Evolutionary conservation across 1,284 basidiomycete genomes (phyloP).

Genomic region (Phlebopus sp.): DNA sequence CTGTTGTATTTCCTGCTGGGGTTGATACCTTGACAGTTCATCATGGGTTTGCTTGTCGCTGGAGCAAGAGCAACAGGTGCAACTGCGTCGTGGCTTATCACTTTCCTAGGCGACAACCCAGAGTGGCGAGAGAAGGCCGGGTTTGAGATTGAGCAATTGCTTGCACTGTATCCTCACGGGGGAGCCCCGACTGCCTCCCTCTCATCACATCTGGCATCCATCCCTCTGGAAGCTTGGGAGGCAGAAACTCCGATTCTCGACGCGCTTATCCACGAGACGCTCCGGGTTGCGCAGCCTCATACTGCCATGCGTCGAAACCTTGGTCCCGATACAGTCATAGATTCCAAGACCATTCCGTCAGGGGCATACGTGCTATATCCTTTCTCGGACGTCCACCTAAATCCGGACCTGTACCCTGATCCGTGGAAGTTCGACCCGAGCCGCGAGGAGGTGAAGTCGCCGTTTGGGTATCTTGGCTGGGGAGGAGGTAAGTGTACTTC

Average conservation of each 20-base stretch:
- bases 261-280: slow-evolving; percentile 67
- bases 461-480: slow-evolving; percentile 69
- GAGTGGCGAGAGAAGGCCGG: slow-evolving; percentile 59
- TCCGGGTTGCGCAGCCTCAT: slow-evolving; percentile 73
- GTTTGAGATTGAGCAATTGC: slow-evolving; percentile 57
- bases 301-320: slow-evolving; percentile 74
- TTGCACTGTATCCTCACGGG: slow-evolving; percentile 44
- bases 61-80: slow-evolving; percentile 74
- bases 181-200: slow-evolving; percentile 31
- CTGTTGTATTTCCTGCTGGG: slow-evolving; percentile 17
- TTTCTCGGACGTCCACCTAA: slow-evolving; percentile 72
- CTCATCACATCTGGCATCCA: slow-evolving; percentile 47
- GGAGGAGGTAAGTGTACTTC: slow-evolving; percentile 58
- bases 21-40: slow-evolving; percentile 49
- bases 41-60: slow-evolving; percentile 73
- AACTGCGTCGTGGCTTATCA: slow-evolving; percentile 72
- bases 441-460: slow-evolving; percentile 46
- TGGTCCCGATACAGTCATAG: slow-evolving; percentile 62
- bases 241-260: slow-evolving; percentile 63
- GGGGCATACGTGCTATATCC: slow-evolving; percentile 74
- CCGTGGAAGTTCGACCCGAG: slow-evolving; percentile 72
- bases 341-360: slow-evolving; percentile 60
- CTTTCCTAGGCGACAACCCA: slow-evolving; percentile 60
- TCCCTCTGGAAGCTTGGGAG: slow-evolving; percentile 71
- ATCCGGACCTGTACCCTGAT: slow-evolving; percentile 64